Evolutionary conservation across 371 early-diverging fungal species (phyloP), one percentile per base, ranked within the genome.

Genomic region (Lichtheimia ramosa): DNA sequence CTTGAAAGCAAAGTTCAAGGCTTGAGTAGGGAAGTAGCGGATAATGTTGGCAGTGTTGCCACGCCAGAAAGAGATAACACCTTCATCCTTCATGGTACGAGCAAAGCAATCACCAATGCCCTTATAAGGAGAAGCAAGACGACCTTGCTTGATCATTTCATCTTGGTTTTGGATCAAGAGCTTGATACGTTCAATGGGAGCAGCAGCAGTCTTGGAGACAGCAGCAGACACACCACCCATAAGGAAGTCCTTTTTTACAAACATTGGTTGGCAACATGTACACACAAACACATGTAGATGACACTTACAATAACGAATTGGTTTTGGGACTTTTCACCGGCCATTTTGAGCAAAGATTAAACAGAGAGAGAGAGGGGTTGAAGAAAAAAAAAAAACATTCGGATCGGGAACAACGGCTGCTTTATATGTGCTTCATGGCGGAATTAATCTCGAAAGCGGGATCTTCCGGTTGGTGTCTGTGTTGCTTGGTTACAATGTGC

Each of bases 151-250:
- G 79, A 89, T 78, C 83, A 90, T 83, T 70, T 88, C 89, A 68
- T 89, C 89, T 69, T 90, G 91, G 74, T 86, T 89, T 78, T 91
- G 92, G 72, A 93, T 83, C 64, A 92, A 76, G 48, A 92, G 83
- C 83, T 93, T 93, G 73, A 92, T 87, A 71, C 93, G 89, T 75
- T 93, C 51, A 51, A 51, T 51, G 15, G 61, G 92, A 54, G 92
- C 92, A 68, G 92, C 92, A 73, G 91, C 91, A 65, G 94, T 92
- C 88, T 94, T 94, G 83, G 94, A 93, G 79, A 93, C 91, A 68
- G 91, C 94, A 66, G 92, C 94, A 56, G 93, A 91, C 65, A 92
- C 85, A 83, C 93, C 92, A 74, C 93, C 92, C 82, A 81, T 78
- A 43, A 82, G 59, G 69, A 84, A 84, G 64, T 84, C 84, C 76